A percentile compares a stretch with the other conserved stretches of the same genome.
Conservation (phyloP, 1,139 yeast genomes). For the Pichia sp. region DNA sequence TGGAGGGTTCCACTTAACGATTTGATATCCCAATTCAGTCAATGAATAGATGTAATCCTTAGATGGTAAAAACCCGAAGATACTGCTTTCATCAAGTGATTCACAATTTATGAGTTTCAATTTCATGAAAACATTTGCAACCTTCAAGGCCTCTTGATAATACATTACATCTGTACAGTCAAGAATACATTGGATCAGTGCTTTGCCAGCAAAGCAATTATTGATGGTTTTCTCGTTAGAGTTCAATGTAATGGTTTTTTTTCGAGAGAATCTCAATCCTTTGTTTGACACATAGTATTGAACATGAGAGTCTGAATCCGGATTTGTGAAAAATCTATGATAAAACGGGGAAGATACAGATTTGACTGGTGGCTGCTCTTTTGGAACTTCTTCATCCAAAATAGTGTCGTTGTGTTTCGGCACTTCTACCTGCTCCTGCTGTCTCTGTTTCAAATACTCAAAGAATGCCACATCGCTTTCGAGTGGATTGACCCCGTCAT, state of each 20-base stretch:
- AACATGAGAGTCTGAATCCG: constrained; percentile 75
- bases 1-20: constrained; percentile 17
- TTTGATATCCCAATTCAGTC: constrained; percentile 20
- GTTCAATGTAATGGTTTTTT: constrained; percentile 36
- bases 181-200: constrained; percentile 80
- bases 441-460: constrained; percentile 16
- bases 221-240: constrained; percentile 30
- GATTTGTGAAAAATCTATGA: constrained; percentile 79
- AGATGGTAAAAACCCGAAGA: neutral
- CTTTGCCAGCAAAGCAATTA: constrained; percentile 66
- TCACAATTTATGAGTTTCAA: constrained; percentile 41
- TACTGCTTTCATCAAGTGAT: constrained; percentile 10
- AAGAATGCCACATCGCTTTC: constrained; percentile 13
- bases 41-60: constrained; percentile 25
- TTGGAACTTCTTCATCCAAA: neutral
- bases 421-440: constrained; percentile 6
- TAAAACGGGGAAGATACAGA: constrained; percentile 55
- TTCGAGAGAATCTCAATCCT: constrained; percentile 59
- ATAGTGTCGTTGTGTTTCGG: neutral
- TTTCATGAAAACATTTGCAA: constrained; percentile 53
- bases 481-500: neutral
- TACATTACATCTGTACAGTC: constrained; percentile 78
- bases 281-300: constrained; percentile 71
- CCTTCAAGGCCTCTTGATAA: constrained; percentile 53
- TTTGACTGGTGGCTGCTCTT: constrained; percentile 8